Evolutionary conservation across 208 protist species (phyloP), one percentile per base, ranked within the genome.

Genomic region (Novymonas esmeraldas): DNA sequence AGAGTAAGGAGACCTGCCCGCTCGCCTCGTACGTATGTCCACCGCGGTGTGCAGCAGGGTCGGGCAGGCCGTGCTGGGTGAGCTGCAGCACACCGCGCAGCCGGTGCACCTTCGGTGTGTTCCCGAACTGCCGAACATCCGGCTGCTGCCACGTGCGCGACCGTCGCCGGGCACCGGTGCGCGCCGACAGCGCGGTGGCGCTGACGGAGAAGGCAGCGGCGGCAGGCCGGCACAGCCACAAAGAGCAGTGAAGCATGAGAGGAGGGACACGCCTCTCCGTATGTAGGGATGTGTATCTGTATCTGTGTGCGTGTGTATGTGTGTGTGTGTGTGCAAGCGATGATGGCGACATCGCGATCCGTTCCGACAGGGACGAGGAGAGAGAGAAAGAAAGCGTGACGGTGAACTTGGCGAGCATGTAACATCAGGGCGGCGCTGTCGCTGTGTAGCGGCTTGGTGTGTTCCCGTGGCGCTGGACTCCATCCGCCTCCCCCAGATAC

Each of bases 1-100:
- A 92, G 54, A 87, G 75, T n/a, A 92, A 52, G 20, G 69, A 81
- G 5, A 62, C 57, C 34, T 85, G 75, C n/a, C 62, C 70, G 22
- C 76, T 69, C 16, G 78, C 57, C 24, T 69, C 46, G 58, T 77
- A 87, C 24, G 73, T 73, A 48, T 57, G 69, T 2, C 70, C 64
- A 14, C 64, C 61, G 4, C 74, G 67, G 44, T 82, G 75, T 31
- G 48, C 59, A 10, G 79, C 76, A 6, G 78, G 57, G 50, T 60
- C 76, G 13, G 44, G 79, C 38, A 81, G 48, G 51, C 18, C 61
- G 24, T 70, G 59, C 54, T 88, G 82, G 20, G 73, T 14, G 5
- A 82, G 49, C 45, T 72, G 64, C 36, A 82, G 33, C 22, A 84
- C 52, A 18, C 78, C 76, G 38, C 74, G 61, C 36, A 88, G 58